Conservation (phyloP, 202 grass and related monocot species). For the Panicum virgatum region DNA sequence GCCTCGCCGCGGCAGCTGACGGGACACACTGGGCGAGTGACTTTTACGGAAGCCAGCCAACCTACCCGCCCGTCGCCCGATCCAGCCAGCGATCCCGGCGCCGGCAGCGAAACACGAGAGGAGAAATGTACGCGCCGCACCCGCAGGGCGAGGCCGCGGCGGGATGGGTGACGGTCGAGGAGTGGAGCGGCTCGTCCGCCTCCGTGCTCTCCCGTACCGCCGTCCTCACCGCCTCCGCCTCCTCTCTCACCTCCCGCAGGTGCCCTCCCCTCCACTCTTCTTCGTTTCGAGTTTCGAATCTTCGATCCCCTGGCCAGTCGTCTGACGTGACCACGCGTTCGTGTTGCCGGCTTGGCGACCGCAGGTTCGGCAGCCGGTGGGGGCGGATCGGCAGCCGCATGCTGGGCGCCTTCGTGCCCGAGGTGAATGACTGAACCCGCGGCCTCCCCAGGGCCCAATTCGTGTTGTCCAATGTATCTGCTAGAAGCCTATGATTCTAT, state of each 20-base stretch:
- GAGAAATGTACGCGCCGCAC: slow-evolving; percentile 9
- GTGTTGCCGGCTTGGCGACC: background rate
- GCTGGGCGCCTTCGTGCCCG: slow-evolving; percentile 83
- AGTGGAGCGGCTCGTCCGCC: slow-evolving; percentile 81
- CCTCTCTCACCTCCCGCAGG: slow-evolving; percentile 67
- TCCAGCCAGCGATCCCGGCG: background rate
- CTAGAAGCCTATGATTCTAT: too few species aligned
- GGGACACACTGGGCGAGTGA: too few species aligned
- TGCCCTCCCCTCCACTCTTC: background rate
- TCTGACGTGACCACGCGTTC: background rate
- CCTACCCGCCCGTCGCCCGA: background rate
- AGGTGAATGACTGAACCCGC: slow-evolving; percentile 47
- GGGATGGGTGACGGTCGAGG: slow-evolving; percentile 77
- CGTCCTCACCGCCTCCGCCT: slow-evolving; percentile 72
- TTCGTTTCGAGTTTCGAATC: background rate
- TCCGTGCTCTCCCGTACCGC: slow-evolving; percentile 74
- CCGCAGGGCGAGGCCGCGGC: slow-evolving; percentile 10
- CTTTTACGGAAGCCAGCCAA: background rate
- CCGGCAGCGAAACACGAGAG: background rate
- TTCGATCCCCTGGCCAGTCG: background rate
- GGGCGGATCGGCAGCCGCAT: slow-evolving; percentile 61
- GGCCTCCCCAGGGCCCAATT: background rate
- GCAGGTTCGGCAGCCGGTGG: slow-evolving; percentile 76
- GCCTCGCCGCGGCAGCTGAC: background rate
- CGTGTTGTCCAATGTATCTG: background rate